Percentiles rank a stretch among this genome's conserved stretches.
These are phyloP conservation scores for Coemansia sp. DNA, from an alignment of 192 early-diverging fungal species.

Conservation along the genomic window DNA sequence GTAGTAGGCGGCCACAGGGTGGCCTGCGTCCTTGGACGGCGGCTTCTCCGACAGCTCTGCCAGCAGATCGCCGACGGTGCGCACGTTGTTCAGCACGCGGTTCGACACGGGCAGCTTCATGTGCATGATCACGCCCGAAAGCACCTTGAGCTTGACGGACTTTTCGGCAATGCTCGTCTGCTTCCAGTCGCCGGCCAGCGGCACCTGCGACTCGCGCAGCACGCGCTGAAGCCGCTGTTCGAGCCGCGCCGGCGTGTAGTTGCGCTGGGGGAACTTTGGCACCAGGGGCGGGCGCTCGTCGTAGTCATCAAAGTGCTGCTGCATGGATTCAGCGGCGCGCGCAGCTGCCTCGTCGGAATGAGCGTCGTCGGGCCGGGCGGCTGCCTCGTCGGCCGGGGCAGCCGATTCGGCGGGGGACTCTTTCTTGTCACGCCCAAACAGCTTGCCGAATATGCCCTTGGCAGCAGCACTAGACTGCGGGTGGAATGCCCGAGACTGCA, in stretches of 20 bases:
- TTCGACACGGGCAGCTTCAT: constrained; percentile 27
- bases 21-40: constrained; percentile 30
- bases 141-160: constrained; percentile 36
- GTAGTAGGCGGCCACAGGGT: constrained; percentile 41
- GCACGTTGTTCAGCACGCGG: constrained; percentile 43
- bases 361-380: neutral
- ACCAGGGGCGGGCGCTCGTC: neutral
- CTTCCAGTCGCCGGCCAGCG: constrained; percentile 28
- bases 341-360: neutral
- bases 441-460: constrained; percentile 18
- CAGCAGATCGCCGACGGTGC: constrained; percentile 38
- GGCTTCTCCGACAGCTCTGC: constrained; percentile 30
- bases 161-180: constrained; percentile 20
- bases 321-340: neutral
- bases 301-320: neutral
- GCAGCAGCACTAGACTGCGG: constrained; percentile 16
- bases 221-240: constrained; percentile 13
- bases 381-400: neutral
- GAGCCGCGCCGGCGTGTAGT: constrained; percentile 11
- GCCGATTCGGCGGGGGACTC: neutral
- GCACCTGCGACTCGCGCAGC: constrained; percentile 9
- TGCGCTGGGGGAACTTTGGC: constrained; percentile 28
- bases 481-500: constrained; percentile 23
- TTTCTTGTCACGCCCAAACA: constrained; percentile 31
- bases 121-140: constrained; percentile 31